Base-by-base conservation (phyloP, 768 basidiomycete genomes). In the Favolaschia claudopus region DNA sequence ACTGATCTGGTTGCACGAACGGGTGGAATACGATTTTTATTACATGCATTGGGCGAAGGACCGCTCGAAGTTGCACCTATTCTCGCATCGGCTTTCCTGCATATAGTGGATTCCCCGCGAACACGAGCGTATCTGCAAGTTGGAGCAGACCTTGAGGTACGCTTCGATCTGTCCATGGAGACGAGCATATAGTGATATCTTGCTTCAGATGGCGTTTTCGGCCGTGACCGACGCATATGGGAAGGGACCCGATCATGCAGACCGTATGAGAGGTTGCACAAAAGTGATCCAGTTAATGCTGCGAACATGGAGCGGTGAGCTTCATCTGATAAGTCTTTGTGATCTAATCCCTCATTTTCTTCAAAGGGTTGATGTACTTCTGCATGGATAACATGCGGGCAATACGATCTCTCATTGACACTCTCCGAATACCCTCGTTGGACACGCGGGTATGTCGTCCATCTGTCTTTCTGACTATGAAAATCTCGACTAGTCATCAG, bases 211-310 rank as follows among this genome's bases (percentile, higher is more conserved):
- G 67, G 92, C 90, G 1, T 77, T 98, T 13, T 89, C 92, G 4
- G 92, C 91, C 1, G 86, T 99, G 54, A 98, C 96, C 2, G 96
- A 98, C 70, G 92, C 92, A 0, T 95, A 96, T 65, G 93, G 93
- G 1, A 94, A 92, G 65, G 89, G 89, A 0, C 71, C 85, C 10
- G 89, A 89, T 37, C 88, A 95, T 66, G 82, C 86, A 3, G 93
- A 96, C 15, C 83, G 88, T 42, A 89, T 99, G 79, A 84, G 87
- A 63, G 85, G 87, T 12, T 90, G 88, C 63, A 84, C 89, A 7
- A 88, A 85, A 64, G 85, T 96, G 50, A 87, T 96, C 32, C 86
- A 89, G 51, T 79, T 89, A 38, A 90, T 97, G 85, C 72, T 99
- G 48, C 85, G 91, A 48, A 94, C 92, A 13, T 99, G 96, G 95